Evolutionary conservation across 1,139 yeast genomes (phyloP).

Genomic region (Taphrina deformans): DNA sequence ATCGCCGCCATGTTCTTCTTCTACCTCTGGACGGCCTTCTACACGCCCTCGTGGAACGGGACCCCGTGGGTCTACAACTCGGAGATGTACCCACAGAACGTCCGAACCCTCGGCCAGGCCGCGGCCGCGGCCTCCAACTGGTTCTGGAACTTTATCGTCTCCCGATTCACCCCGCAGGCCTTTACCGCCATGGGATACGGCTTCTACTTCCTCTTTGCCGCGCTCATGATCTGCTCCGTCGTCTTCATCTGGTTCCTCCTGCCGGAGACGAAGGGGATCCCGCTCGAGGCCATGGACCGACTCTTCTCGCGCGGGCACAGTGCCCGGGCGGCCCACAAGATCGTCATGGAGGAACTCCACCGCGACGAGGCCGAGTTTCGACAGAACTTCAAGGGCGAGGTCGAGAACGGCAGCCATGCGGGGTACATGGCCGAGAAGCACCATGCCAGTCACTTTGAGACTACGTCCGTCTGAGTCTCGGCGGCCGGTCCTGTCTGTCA

Average conservation of each 20-base stretch:
- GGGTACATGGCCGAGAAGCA: background rate
- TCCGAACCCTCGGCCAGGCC: conserved; percentile 37
- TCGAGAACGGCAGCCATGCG: background rate
- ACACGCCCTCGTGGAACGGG: conserved; percentile 36
- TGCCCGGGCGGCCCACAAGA: background rate
- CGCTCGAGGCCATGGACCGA: conserved; percentile 59
- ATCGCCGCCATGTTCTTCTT: conserved; percentile 36
- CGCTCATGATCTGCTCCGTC: conserved; percentile 34
- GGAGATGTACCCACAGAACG: conserved; percentile 37
- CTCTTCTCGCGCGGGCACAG: conserved; percentile 19
- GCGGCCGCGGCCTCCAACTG: conserved; percentile 37
- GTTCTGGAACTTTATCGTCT: conserved; percentile 37
- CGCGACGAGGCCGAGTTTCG: conserved; percentile 4
- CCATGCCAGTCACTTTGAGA: background rate
- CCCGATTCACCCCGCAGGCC: conserved; percentile 37
- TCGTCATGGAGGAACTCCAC: background rate
- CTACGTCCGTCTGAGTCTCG: background rate
- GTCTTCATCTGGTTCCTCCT: conserved; percentile 50
- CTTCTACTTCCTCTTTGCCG: conserved; percentile 37
- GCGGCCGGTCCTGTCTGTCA: background rate
- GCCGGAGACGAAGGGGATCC: conserved; percentile 63
- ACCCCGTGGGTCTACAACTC: conserved; percentile 38
- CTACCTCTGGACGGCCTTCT: conserved; percentile 37
- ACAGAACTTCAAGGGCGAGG: background rate
- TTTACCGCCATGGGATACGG: conserved; percentile 38